phyloP scores from a whole-genome alignment of 176 grass and related monocot species.

The Musa acuminata region DNA sequence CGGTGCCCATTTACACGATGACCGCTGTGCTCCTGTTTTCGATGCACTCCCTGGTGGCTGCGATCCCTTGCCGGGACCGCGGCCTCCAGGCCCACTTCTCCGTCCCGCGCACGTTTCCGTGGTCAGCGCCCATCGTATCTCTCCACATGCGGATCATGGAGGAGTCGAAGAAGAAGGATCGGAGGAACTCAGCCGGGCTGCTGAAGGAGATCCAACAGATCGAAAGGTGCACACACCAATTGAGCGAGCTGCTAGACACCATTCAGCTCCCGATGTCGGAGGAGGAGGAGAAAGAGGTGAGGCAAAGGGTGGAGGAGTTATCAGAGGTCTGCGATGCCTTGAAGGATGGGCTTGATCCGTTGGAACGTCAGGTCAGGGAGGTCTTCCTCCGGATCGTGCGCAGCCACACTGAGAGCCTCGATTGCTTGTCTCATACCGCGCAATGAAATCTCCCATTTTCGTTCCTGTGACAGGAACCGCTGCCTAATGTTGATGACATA shows the following conservation, averaged over 20 bases:
- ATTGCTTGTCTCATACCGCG: constrained; percentile 11
- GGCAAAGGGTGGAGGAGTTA: constrained; percentile 36
- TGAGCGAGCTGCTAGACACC: constrained; percentile 45
- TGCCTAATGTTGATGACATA: no score
- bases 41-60: constrained; percentile 57
- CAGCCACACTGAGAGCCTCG: constrained; percentile 58
- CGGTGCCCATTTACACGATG: constrained; percentile 49
- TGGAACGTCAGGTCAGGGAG: constrained; percentile 71
- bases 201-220: constrained; percentile 68
- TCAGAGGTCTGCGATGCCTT: constrained; percentile 38
- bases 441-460: background rate
- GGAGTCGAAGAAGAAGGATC: constrained; percentile 72
- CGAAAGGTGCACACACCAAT: constrained; percentile 49
- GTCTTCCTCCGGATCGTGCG: constrained; percentile 89
- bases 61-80: constrained; percentile 73
- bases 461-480: background rate
- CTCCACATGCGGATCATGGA: constrained; percentile 67
- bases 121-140: constrained; percentile 53
- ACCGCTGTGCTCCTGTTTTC: constrained; percentile 60
- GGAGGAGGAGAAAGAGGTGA: constrained; percentile 37
- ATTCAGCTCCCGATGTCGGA: constrained; percentile 14
- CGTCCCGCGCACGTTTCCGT: constrained; percentile 47
- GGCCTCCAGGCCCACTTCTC: constrained; percentile 39
- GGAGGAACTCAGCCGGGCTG: constrained; percentile 54
- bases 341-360: constrained; percentile 51